A percentile compares a stretch with the other conserved stretches of the same genome.
Conservation (phyloP, 2,329 filamentous ascomycete genomes). For the Karstenula rhodostoma region DNA sequence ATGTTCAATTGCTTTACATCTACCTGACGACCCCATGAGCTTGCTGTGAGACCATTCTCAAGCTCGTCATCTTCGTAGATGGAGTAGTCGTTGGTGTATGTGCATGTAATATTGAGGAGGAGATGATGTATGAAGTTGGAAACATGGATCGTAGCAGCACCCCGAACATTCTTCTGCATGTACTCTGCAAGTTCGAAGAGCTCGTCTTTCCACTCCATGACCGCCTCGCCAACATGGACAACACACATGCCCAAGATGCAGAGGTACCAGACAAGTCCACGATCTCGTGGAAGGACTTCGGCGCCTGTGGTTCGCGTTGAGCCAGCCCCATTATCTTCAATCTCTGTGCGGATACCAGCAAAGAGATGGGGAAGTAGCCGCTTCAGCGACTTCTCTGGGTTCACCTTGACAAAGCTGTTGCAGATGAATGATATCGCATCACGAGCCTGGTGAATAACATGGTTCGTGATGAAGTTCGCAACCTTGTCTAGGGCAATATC, state of each 20-base stretch:
- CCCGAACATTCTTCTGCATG: slow-evolving; percentile 96
- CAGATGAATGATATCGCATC: slow-evolving; percentile 99
- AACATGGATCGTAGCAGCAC: slow-evolving; percentile 92
- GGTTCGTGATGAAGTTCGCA: slow-evolving; percentile 86
- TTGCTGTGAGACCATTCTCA: slow-evolving; percentile 73
- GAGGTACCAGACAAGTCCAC: slow-evolving; percentile 94
- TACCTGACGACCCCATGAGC: slow-evolving; percentile 85
- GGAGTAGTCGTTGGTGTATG: slow-evolving; percentile 88
- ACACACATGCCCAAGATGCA: slow-evolving; percentile 98
- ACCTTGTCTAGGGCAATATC: slow-evolving; percentile 93
- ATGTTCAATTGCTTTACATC: slow-evolving; percentile 80
- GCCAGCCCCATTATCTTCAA: slow-evolving; percentile 94
- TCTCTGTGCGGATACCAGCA: slow-evolving; percentile 92
- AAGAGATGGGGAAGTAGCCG: slow-evolving; percentile 90
- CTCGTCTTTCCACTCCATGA: slow-evolving; percentile 87
- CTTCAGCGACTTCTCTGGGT: slow-evolving; percentile 91
- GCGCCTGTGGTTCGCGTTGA: slow-evolving; percentile 93
- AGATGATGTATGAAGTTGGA: slow-evolving; percentile 98
- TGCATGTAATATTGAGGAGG: slow-evolving; percentile 90
- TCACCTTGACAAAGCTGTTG: slow-evolving; percentile 94
- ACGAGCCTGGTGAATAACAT: slow-evolving; percentile 95
- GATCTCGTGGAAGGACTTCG: slow-evolving; percentile 90
- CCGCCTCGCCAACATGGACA: slow-evolving; percentile 90
- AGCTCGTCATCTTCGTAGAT: slow-evolving; percentile 84
- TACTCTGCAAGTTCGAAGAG: slow-evolving; percentile 90